phyloP scores from a whole-genome alignment of 495 filamentous ascomycete species.

The Tuber aestivum region DNA sequence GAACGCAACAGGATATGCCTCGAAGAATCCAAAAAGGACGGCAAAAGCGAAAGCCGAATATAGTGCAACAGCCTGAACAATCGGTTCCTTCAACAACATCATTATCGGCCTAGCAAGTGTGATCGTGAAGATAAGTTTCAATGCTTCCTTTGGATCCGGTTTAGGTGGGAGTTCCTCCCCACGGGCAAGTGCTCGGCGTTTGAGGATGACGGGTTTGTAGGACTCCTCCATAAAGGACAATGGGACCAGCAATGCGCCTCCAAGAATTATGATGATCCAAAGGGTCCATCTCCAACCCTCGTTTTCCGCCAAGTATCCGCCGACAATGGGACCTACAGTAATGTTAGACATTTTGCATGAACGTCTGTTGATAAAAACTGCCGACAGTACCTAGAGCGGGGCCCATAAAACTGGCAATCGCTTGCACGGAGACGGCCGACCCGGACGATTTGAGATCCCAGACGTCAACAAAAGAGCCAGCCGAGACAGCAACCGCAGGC shows the following conservation, averaged over 20 bases:
- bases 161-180: constrained; percentile 44
- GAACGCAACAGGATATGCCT: constrained; percentile 56
- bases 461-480: constrained; percentile 42
- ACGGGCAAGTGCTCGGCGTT: constrained; percentile 48
- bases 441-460: constrained; percentile 43
- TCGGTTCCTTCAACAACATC: constrained; percentile 63
- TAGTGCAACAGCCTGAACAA: constrained; percentile 56
- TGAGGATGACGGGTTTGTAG: constrained; percentile 58
- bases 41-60: constrained; percentile 61
- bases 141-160: constrained; percentile 43
- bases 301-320: constrained; percentile 64
- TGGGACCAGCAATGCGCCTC: constrained; percentile 57
- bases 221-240: constrained; percentile 63
- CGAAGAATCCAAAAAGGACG: constrained; percentile 62
- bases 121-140: constrained; percentile 52
- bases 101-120: constrained; percentile 56
- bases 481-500: constrained; percentile 40
- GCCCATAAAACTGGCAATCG: constrained; percentile 42
- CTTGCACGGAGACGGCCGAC: constrained; percentile 41
- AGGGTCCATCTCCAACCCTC: constrained; percentile 71
- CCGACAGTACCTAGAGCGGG: constrained; percentile 35
- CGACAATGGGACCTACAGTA: constrained; percentile 63
- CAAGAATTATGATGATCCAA: constrained; percentile 75
- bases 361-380: not conserved
- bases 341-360: constrained; percentile 11